Conservation (phyloP, 2,329 filamentous ascomycete species). For the Penicillium concentricum region DNA sequence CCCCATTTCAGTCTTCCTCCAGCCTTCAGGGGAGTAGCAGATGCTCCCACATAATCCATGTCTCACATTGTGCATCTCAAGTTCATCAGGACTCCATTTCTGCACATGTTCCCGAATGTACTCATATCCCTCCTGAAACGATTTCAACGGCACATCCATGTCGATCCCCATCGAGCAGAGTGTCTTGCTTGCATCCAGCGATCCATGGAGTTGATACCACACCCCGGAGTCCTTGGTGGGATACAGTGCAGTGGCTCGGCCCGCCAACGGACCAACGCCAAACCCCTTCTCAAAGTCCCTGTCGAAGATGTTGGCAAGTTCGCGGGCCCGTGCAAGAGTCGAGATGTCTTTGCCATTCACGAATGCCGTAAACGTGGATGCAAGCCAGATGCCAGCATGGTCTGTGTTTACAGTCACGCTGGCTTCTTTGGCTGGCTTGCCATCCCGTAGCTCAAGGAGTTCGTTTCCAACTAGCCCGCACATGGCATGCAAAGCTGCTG, state of each 20-base stretch:
- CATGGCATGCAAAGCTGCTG: constrained; percentile 47
- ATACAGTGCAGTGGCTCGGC: constrained; percentile 49
- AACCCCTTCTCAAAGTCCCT: constrained; percentile 44
- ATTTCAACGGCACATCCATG: constrained; percentile 18
- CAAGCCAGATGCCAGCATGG: constrained; percentile 49
- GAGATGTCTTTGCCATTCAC: constrained; percentile 40
- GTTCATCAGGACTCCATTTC: constrained; percentile 41
- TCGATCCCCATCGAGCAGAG: constrained; percentile 50
- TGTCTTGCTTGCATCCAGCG: constrained; percentile 45
- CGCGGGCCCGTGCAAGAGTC: constrained; percentile 28
- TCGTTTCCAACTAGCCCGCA: constrained; percentile 45
- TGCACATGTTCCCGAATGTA: constrained; percentile 31
- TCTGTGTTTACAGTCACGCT: constrained; percentile 48
- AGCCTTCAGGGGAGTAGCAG: constrained; percentile 46
- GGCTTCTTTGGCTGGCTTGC: constrained; percentile 6
- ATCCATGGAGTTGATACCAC: constrained; percentile 55
- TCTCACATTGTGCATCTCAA: constrained; percentile 44
- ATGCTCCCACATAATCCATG: constrained; percentile 47
- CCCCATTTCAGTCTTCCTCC: constrained; percentile 47
- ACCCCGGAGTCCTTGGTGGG: constrained; percentile 47
- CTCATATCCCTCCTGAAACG: constrained; percentile 17
- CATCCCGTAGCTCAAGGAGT: constrained; percentile 31
- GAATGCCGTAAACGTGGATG: constrained; percentile 39
- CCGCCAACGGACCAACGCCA: constrained; percentile 34
- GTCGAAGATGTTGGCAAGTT: constrained; percentile 29